Evolutionary conservation across 306 rosid genomes (phyloP).

Genomic region (Rosa persica): DNA sequence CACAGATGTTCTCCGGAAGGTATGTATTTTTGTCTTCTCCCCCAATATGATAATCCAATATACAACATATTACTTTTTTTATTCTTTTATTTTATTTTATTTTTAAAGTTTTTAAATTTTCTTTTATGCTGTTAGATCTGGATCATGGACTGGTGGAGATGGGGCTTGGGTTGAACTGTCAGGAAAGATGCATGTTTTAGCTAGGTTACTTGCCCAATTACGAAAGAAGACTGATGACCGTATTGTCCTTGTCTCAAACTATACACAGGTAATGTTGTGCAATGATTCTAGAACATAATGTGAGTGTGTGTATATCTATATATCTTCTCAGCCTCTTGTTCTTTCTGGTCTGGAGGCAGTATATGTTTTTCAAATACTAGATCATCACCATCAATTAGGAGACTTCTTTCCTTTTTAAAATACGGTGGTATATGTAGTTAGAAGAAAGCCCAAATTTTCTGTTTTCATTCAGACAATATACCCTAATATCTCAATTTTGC

Average conservation of each 20-base stretch:
- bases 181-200: constrained; percentile 97
- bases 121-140: constrained; percentile 55
- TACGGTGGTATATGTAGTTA: background rate
- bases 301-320: background rate
- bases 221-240: constrained; percentile 83
- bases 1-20: constrained; percentile 95
- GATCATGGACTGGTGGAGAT: constrained; percentile 88
- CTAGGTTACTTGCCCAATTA: constrained; percentile 83
- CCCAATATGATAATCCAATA: constrained; percentile 10
- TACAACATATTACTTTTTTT: background rate
- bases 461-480: background rate
- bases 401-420: background rate
- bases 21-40: constrained; percentile 21
- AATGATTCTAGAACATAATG: constrained; percentile 9
- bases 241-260: constrained; percentile 93
- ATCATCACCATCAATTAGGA: background rate
- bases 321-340: background rate
- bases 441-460: background rate
- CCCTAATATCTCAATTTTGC: background rate
- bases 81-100: background rate
- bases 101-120: background rate
- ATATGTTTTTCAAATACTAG: background rate
- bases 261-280: constrained; percentile 71
- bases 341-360: background rate
- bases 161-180: constrained; percentile 97